phyloP scores from a whole-genome alignment of 345 rosid genomes.

The Acer negundo region DNA sequence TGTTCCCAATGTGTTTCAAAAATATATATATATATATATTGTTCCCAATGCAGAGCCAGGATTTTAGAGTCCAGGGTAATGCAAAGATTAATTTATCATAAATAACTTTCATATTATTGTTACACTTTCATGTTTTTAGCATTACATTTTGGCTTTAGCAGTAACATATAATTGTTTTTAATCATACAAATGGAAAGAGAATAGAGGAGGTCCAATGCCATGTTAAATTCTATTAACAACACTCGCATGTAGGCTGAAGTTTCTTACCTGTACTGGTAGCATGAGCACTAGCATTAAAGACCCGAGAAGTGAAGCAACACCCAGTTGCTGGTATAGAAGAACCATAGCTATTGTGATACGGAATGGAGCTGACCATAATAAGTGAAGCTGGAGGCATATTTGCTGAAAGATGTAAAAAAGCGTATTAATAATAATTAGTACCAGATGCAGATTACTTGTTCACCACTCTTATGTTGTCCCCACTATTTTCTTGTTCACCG shows the following conservation, averaged over 20 bases:
- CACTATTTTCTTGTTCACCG: too few species aligned
- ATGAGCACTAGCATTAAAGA: conserved; percentile 73
- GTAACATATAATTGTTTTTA: not conserved
- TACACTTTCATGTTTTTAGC: not conserved
- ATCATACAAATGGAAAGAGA: not conserved
- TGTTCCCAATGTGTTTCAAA: too few species aligned
- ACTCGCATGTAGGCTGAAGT: not conserved
- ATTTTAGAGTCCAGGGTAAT: not conserved
- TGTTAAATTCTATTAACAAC: not conserved
- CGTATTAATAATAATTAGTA: not conserved
- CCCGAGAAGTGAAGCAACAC: conserved; percentile 90
- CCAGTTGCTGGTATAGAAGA: conserved; percentile 87
- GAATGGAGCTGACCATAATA: conserved; percentile 96
- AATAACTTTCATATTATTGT: not conserved
- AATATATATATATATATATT: not conserved
- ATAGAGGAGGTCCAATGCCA: not conserved
- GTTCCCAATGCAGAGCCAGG: not conserved
- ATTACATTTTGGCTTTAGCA: not conserved
- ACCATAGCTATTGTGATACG: conserved; percentile 77
- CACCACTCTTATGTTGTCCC: too few species aligned
- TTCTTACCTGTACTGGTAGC: conserved; percentile 77
- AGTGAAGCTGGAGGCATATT: conserved; percentile 82
- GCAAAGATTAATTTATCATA: not conserved
- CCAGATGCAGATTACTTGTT: not conserved
- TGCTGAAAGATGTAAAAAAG: conserved; percentile 51